Percentiles rank a stretch among this genome's conserved stretches.
Evolutionary conservation across 116 monocot genomes (phyloP).

Genomic region (Thalassia testudinum): DNA sequence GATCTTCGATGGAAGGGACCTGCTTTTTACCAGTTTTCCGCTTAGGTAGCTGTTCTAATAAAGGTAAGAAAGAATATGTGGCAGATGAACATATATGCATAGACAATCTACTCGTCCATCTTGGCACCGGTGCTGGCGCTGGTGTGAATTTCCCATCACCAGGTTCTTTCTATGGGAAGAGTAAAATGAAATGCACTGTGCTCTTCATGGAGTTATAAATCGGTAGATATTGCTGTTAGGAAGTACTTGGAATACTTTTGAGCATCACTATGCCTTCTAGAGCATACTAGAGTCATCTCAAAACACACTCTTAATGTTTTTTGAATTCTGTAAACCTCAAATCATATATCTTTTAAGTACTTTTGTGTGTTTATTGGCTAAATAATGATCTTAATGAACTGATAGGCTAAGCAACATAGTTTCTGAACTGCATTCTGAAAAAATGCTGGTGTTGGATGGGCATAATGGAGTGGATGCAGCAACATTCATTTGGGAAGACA

Average conservation of each 20-base stretch:
- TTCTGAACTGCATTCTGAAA: no score
- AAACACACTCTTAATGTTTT: not conserved
- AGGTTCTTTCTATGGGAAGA: slow-evolving; percentile 88
- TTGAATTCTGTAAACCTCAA: not conserved
- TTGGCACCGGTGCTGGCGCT: slow-evolving; percentile 33
- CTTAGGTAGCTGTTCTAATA: slow-evolving; percentile 78
- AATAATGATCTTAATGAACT: slow-evolving; percentile 1
- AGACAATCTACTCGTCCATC: slow-evolving; percentile 56
- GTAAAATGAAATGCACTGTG: slow-evolving; percentile 10
- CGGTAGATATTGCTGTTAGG: no score
- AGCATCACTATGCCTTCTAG: no score
- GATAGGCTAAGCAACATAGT: no score
- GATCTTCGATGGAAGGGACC: slow-evolving; percentile 17
- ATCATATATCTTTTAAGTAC: no score
- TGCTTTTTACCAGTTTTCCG: slow-evolving; percentile 61
- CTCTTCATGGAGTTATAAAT: not conserved
- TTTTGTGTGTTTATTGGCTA: not conserved
- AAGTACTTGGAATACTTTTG: no score
- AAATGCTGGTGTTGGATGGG: slow-evolving; percentile 72
- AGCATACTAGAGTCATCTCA: no score
- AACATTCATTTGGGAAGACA: slow-evolving; percentile 45
- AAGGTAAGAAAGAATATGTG: slow-evolving; percentile 67
- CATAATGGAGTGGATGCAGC: slow-evolving; percentile 97
- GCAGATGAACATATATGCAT: slow-evolving; percentile 87
- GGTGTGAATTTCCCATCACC: slow-evolving; percentile 36